Percentiles rank a stretch among this genome's conserved stretches.
Conservation (phyloP, 2,329 filamentous ascomycete genomes). For the Fusarium sp. region DNA sequence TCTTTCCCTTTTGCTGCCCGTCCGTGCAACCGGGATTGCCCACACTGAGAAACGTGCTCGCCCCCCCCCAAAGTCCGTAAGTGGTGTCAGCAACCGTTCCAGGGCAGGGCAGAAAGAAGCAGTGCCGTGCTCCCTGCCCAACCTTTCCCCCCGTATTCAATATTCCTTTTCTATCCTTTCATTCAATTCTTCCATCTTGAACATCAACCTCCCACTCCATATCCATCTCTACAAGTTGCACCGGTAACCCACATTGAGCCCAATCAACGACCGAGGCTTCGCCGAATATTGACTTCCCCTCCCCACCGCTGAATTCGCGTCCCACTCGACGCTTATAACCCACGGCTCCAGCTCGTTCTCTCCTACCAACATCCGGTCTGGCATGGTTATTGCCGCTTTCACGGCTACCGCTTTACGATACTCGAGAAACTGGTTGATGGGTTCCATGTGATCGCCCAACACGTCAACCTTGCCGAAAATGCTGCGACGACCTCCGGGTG, state of each 20-base stretch:
- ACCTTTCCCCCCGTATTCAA: slow-evolving; percentile 31
- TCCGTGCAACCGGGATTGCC: slow-evolving; percentile 26
- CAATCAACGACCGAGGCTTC: slow-evolving; percentile 1
- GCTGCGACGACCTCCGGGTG: slow-evolving; percentile 74
- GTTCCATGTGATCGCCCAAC: slow-evolving; percentile 47
- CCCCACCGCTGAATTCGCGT: slow-evolving; percentile 25
- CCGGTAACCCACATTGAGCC: not conserved
- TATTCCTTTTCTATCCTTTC: slow-evolving; percentile 19
- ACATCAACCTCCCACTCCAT: not conserved
- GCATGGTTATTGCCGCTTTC: slow-evolving; percentile 40
- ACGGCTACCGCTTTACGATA: slow-evolving; percentile 24
- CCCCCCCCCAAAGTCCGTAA: slow-evolving; percentile 11
- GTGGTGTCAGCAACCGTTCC: slow-evolving; percentile 32
- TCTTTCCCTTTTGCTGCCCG: slow-evolving; percentile 16
- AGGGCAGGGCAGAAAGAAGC: slow-evolving; percentile 43
- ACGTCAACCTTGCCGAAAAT: slow-evolving; percentile 55
- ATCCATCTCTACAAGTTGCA: slow-evolving; percentile 8
- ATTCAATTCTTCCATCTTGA: slow-evolving; percentile 13
- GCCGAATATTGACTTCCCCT: slow-evolving; percentile 9
- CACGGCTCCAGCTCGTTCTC: slow-evolving; percentile 14
- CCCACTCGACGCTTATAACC: slow-evolving; percentile 34
- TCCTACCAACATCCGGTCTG: slow-evolving; percentile 14
- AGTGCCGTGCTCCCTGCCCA: slow-evolving; percentile 35
- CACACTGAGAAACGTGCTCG: slow-evolving; percentile 32
- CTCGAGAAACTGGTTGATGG: slow-evolving; percentile 19